Conservation (phyloP, 2,329 filamentous ascomycete species). For the Apiospora marii region DNA sequence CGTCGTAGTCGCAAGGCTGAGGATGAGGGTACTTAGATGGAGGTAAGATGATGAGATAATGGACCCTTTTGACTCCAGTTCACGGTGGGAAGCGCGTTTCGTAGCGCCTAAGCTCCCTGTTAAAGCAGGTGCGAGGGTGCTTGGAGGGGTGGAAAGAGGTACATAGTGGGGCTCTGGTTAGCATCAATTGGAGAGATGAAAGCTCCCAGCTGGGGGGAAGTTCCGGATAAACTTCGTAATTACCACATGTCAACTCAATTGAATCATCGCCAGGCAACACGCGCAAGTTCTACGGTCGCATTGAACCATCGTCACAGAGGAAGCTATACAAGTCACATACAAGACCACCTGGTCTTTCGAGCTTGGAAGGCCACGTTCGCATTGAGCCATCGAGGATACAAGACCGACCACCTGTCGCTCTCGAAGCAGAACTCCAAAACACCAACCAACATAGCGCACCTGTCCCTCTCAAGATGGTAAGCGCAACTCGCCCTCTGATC, state of each 20-base stretch:
- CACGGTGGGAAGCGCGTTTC: slow-evolving; percentile 6
- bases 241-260: neutral
- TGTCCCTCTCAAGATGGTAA: slow-evolving; percentile 12
- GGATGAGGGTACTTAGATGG: neutral
- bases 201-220: neutral
- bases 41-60: neutral
- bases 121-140: neutral
- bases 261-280: neutral
- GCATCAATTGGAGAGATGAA: neutral
- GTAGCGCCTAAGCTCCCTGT: neutral
- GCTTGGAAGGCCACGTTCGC: neutral
- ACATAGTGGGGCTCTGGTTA: neutral
- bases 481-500: neutral
- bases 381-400: neutral
- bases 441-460: neutral
- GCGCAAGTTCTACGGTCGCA: neutral
- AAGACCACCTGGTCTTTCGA: neutral
- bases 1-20: slow-evolving; percentile 9
- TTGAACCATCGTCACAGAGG: neutral
- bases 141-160: neutral
- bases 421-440: neutral
- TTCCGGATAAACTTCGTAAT: slow-evolving; percentile 16
- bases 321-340: neutral
- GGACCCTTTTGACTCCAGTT: neutral
- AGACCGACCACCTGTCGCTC: neutral